Base-by-base conservation (phyloP, 2,329 filamentous ascomycete genomes). In the Pezicula neosporulosa region DNA sequence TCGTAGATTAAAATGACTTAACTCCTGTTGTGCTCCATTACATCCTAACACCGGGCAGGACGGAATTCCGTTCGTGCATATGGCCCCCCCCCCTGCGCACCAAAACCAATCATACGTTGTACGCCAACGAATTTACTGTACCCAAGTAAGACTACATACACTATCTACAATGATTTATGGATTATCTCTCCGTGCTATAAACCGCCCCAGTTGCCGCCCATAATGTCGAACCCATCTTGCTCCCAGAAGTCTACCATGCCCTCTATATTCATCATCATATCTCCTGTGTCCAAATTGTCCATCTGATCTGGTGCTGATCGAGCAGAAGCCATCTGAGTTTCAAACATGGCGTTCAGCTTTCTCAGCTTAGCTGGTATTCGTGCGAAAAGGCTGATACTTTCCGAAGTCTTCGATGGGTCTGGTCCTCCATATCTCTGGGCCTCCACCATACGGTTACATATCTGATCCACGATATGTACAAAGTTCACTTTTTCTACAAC, bases 401-500 rank as follows among this genome's bases (percentile, higher is more conserved):
- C 41, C 13, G 41, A 30, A 30, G 28, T 12, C 9, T 30, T 30
- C 10, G 28, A 30, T 30, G 6, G 7, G 4, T 30, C 28, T 7
- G 28, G 4, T 30, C 28, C 28, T 30, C 10, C 28, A 30, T 30
- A 7, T 30, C 10, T 30, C 10, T 4, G 28, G 10, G 28, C 28
- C 28, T 30, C 28, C 28, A 4, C 28, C 28, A 30, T 30, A 8
- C 28, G 28, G 6, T 30, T 30, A 7, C 7, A 8, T 30, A 30
- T 30, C 28, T 30, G 28, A 30, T 30, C 28, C 28, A 30, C 28
- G 28, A 30, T 30, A 30, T 12, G 6, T 8, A 12, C 7, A 30
- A 30, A 30, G 28, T 30, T 30, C 28, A 30, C 28, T 9, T 30
- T 30, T 3, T 30, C 28, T 30, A 7, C 28, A 3, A 69, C 67